A percentile compares a stretch with the other conserved stretches of the same genome.
These are phyloP conservation scores for Moniliophthora roreri DNA, from an alignment of 1,284 basidiomycete genomes.

Conservation along the genomic window DNA sequence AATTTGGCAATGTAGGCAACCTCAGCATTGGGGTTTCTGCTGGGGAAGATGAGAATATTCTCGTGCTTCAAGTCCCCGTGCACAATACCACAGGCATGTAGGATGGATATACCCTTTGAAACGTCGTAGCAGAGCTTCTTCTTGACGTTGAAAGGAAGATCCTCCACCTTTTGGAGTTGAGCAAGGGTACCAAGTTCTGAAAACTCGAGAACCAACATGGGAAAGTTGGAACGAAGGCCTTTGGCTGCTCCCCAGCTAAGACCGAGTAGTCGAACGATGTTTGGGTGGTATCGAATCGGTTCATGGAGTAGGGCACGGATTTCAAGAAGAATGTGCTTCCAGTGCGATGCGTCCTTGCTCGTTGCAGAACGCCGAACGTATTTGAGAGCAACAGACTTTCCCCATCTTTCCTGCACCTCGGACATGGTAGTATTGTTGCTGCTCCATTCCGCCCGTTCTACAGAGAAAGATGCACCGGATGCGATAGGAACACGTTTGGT, in stretches of 20 bases:
- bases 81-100: slow-evolving; percentile 10
- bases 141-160: slow-evolving; percentile 6
- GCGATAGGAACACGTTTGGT: not conserved
- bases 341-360: not conserved
- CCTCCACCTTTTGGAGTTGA: slow-evolving; percentile 1
- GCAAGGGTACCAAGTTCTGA: slow-evolving; percentile 12
- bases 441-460: slow-evolving; percentile 7
- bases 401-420: not conserved
- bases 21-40: not conserved
- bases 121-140: slow-evolving; percentile 12
- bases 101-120: slow-evolving; percentile 11
- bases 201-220: slow-evolving; percentile 9
- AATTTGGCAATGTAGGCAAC: slow-evolving; percentile 10
- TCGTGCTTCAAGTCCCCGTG: slow-evolving; percentile 14
- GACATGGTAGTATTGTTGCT: not conserved
- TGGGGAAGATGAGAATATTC: slow-evolving; percentile 11
- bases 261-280: slow-evolving; percentile 12
- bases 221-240: slow-evolving; percentile 3
- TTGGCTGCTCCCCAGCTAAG: slow-evolving; percentile 10
- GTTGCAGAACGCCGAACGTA: not conserved
- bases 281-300: slow-evolving; percentile 13
- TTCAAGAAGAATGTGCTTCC: slow-evolving; percentile 11
- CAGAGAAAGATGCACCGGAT: slow-evolving; percentile 4
- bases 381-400: slow-evolving; percentile 11
- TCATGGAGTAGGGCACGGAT: slow-evolving; percentile 9